Evolutionary conservation across 306 rosid species (phyloP).

Genomic region (Malus domestica): DNA sequence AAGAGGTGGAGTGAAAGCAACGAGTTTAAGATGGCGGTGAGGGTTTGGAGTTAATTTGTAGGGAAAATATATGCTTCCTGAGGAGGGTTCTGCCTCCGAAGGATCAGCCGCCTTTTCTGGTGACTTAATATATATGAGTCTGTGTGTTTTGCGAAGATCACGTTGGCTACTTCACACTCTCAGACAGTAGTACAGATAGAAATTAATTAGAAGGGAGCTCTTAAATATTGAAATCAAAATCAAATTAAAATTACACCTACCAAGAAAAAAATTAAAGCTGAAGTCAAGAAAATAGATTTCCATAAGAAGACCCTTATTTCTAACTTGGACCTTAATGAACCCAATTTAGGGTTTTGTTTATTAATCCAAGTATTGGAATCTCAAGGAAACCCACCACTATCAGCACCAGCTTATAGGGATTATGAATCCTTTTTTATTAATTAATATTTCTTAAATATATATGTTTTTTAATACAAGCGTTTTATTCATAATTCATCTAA

Average conservation of each 20-base stretch:
- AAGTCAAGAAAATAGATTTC: slow-evolving; percentile 32
- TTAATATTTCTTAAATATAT: background rate
- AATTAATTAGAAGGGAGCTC: slow-evolving; percentile 7
- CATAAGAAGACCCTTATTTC: background rate
- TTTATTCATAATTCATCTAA: background rate
- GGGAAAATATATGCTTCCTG: slow-evolving; percentile 70
- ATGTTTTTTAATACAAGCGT: too few relatives aligned
- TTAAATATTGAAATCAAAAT: slow-evolving; percentile 2
- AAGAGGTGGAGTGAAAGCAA: slow-evolving; percentile 14
- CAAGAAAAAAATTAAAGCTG: slow-evolving; percentile 35
- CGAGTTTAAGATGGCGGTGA: slow-evolving; percentile 9
- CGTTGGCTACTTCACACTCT: background rate
- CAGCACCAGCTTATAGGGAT: slow-evolving; percentile 41
- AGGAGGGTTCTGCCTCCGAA: slow-evolving; percentile 76
- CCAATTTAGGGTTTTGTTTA: background rate
- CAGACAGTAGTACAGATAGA: background rate
- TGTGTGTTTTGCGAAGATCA: slow-evolving; percentile 21
- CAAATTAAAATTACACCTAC: slow-evolving; percentile 18
- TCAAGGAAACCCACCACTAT: slow-evolving; percentile 31
- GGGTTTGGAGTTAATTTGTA: slow-evolving; percentile 42
- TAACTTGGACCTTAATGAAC: slow-evolving; percentile 11
- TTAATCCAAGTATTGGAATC: slow-evolving; percentile 55
- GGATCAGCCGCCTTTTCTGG: slow-evolving; percentile 95
- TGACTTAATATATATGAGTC: slow-evolving; percentile 34
- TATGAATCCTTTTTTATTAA: slow-evolving; percentile 19